Conservation (phyloP, 176 grass and related monocot genomes). For the Aegilops longissima region DNA sequence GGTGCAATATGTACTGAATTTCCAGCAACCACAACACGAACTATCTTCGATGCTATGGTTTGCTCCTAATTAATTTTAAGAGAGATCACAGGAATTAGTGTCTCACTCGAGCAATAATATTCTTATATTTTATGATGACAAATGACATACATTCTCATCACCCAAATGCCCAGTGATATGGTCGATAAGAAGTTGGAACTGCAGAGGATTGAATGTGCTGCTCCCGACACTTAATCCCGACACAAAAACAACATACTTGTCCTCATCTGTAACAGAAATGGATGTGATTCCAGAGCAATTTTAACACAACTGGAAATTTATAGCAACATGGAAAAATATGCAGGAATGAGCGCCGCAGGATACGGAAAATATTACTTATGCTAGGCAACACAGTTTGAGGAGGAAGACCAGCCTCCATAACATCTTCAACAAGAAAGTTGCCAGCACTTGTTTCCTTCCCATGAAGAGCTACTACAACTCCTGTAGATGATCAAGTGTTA, state of each 20-base stretch:
- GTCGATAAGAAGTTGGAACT: slow-evolving; percentile 97
- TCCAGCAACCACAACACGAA: slow-evolving; percentile 77
- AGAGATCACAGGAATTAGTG: slow-evolving; percentile 6
- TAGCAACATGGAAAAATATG: background rate
- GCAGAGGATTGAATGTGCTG: slow-evolving; percentile 83
- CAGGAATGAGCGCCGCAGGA: background rate
- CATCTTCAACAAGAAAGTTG: slow-evolving; percentile 88
- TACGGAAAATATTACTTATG: slow-evolving; percentile 51
- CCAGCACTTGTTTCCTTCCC: slow-evolving; percentile 94
- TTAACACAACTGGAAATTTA: background rate
- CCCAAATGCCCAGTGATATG: slow-evolving; percentile 95
- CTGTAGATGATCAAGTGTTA: slow-evolving; percentile 34
- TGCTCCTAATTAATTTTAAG: slow-evolving; percentile 63
- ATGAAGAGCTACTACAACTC: slow-evolving; percentile 76
- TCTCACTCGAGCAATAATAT: background rate
- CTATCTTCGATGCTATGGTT: slow-evolving; percentile 82
- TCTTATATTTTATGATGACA: slow-evolving; percentile 31
- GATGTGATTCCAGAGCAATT: slow-evolving; percentile 23
- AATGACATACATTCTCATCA: slow-evolving; percentile 84
- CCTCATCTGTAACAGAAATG: slow-evolving; percentile 65
- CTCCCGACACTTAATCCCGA: slow-evolving; percentile 80
- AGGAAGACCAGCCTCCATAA: slow-evolving; percentile 87
- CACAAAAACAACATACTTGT: slow-evolving; percentile 88
- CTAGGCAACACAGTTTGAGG: slow-evolving; percentile 61
- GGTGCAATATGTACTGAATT: slow-evolving; percentile 83